Evolutionary conservation across 2,329 filamentous ascomycete species (phyloP).

Genomic region (Alternaria hordeiaustralica): DNA sequence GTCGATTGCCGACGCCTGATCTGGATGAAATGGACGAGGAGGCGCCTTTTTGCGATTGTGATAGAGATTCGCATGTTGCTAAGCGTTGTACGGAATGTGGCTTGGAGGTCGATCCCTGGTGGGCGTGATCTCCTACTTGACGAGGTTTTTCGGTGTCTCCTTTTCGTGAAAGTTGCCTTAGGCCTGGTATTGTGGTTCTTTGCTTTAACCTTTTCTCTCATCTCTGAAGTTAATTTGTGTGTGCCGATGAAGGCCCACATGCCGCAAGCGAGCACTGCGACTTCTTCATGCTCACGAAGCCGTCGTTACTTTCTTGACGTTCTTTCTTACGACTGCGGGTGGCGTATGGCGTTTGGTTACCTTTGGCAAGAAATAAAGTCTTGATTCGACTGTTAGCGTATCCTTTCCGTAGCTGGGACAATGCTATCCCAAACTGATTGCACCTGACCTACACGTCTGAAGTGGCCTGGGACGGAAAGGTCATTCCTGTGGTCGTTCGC

Average conservation of each 20-base stretch:
- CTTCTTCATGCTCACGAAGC: background rate
- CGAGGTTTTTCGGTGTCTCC: background rate
- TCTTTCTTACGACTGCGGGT: background rate
- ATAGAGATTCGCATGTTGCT: slow-evolving; percentile 11
- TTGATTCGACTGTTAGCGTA: too few species aligned
- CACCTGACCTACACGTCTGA: background rate
- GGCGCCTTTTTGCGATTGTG: slow-evolving; percentile 44
- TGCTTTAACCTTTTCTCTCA: too few species aligned
- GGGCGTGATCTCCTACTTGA: background rate
- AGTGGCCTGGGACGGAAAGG: background rate
- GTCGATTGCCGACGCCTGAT: slow-evolving; percentile 44
- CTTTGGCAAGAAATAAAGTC: too few species aligned
- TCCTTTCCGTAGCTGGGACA: too few species aligned
- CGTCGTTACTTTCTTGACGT: background rate
- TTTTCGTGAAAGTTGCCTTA: background rate
- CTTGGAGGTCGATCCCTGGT: slow-evolving; percentile 2
- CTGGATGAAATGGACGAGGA: slow-evolving; percentile 36
- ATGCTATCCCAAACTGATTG: background rate
- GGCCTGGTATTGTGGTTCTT: background rate
- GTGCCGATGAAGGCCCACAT: background rate
- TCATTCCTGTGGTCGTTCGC: slow-evolving; percentile 53
- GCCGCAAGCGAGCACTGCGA: background rate
- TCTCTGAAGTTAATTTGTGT: too few species aligned
- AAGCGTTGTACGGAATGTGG: slow-evolving; percentile 31
- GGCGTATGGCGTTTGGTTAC: background rate